Base-by-base conservation (phyloP, 2,329 filamentous ascomycete genomes). In the Stachybotrys chartarum region DNA sequence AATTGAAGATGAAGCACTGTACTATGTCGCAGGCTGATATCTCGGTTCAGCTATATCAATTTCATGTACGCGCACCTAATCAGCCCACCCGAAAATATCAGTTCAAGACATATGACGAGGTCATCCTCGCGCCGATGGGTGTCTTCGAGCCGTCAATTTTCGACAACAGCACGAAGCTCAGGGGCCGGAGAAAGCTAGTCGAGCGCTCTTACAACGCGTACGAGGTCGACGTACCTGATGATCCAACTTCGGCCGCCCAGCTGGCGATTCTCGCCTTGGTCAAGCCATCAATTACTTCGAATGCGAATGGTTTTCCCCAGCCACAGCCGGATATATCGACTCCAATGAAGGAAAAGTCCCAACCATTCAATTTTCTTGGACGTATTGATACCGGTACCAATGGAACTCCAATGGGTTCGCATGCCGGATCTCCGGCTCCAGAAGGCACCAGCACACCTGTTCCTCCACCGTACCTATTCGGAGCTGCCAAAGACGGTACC, bases 31-130 rank as follows among this genome's bases (percentile, higher is more conserved):
- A 97, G 69, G 86, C 86, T 8, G 89, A 93, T 59, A 89, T 99
- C 54, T 92, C 88, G 12, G 91, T 96, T 5, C 90, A 96, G 71
- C 80, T 90, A 4, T 90, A 84, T 73, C 87, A 95, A 64, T 97
- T 97, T 68, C 91, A 97, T 70, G 82, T 99, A 16, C 87, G 94
- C 31, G 89, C 90, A 10, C 87, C 90, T 1, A 91, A 91, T 54
- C 86, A 96, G 68, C 87, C 94, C 53, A 99, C 94, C 1, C 83
- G 86, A 59, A 97, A 96, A 72, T 97, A 96, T 72, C 84, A 86
- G 46, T 97, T 97, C 79, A 97, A 97, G 77, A 92, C 90, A 1
- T 99, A 97, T 66, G 94, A 99, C 63, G 94, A 97, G 70, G 88
- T 95, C 24, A 90, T 96, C 63, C 79, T 99, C n/a, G 88, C 94